Conservation (phyloP, 2,329 filamentous ascomycete genomes). For the Ophiognomonia clavigignenti-juglandacearum region DNA sequence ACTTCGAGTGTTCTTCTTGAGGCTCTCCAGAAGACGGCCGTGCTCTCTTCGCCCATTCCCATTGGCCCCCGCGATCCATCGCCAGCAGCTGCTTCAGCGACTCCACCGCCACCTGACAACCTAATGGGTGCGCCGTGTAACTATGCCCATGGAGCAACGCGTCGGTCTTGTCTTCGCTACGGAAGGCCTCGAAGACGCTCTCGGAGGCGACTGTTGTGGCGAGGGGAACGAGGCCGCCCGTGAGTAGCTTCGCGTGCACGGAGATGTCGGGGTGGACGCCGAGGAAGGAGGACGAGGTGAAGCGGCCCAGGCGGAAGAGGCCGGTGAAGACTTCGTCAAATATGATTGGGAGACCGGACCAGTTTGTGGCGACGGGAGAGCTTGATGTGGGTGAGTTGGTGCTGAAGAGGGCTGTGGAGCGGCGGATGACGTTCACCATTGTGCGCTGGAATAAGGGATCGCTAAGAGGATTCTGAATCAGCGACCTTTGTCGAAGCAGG, state of each 20-base stretch:
- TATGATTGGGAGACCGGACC: constrained; percentile 72
- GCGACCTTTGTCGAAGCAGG: neutral
- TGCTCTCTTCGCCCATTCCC: constrained; percentile 1
- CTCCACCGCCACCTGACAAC: constrained; percentile 72
- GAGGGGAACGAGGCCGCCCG: constrained; percentile 73
- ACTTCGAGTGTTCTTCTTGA: no score
- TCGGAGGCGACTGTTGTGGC: constrained; percentile 72
- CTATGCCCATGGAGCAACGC: constrained; percentile 80
- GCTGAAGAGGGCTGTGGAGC: constrained; percentile 51
- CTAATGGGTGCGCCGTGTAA: constrained; percentile 80
- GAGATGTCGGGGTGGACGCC: constrained; percentile 66
- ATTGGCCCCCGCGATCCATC: constrained; percentile 46
- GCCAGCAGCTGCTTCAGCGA: constrained; percentile 54
- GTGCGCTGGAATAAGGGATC: constrained; percentile 77
- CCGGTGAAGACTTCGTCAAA: constrained; percentile 89
- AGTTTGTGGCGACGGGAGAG: constrained; percentile 28
- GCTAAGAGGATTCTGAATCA: constrained; percentile 30
- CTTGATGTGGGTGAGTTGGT: constrained; percentile 14
- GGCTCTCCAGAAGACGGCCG: neutral
- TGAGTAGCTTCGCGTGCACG: constrained; percentile 79
- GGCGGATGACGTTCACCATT: constrained; percentile 63
- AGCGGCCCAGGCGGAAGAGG: constrained; percentile 72
- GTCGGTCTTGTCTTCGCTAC: constrained; percentile 68
- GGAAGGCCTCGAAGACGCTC: constrained; percentile 67
- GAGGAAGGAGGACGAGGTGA: constrained; percentile 67